These are phyloP conservation scores for Trametes sanguinea DNA, from an alignment of 768 basidiomycete genomes.

Conservation along the genomic window DNA sequence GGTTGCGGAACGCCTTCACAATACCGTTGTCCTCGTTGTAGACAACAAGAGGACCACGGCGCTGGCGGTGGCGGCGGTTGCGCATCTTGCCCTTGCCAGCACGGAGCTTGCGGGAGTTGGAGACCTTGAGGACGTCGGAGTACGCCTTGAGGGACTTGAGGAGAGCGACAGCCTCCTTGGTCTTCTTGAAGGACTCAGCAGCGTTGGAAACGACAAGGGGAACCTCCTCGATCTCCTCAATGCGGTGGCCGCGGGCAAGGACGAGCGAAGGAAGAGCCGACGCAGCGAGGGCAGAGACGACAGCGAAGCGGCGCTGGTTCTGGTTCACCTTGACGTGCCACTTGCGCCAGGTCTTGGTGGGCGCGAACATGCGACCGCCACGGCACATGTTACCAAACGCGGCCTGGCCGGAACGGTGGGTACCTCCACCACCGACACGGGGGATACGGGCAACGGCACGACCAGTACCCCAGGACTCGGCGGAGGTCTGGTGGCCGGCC, in stretches of 20 bases:
- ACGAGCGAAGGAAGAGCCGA: constrained; percentile 98
- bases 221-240: constrained; percentile 95
- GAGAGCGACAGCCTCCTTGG: constrained; percentile 93
- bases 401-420: constrained; percentile 98
- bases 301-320: constrained; percentile 97
- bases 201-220: constrained; percentile 85
- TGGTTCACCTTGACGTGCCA: constrained; percentile 99
- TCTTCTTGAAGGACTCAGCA: constrained; percentile 90
- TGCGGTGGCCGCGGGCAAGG: constrained; percentile 97
- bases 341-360: constrained; percentile 98
- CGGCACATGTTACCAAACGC: constrained; percentile 99
- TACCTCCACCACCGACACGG: constrained; percentile 98
- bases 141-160: constrained; percentile 90
- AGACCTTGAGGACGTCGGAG: constrained; percentile 92
- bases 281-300: constrained; percentile 96
- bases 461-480: constrained; percentile 99
- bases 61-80: constrained; percentile 94
- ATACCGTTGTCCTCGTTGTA: constrained; percentile 98
- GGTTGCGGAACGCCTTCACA: constrained; percentile 97
- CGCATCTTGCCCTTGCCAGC: constrained; percentile 98
- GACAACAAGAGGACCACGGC: constrained; percentile 95
- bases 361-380: constrained; percentile 99
- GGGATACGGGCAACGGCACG: constrained; percentile 99
- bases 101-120: constrained; percentile 94
- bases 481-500: constrained; percentile 98